Evolutionary conservation across 306 rosid species (phyloP).

Genomic region (Cercis canadensis): DNA sequence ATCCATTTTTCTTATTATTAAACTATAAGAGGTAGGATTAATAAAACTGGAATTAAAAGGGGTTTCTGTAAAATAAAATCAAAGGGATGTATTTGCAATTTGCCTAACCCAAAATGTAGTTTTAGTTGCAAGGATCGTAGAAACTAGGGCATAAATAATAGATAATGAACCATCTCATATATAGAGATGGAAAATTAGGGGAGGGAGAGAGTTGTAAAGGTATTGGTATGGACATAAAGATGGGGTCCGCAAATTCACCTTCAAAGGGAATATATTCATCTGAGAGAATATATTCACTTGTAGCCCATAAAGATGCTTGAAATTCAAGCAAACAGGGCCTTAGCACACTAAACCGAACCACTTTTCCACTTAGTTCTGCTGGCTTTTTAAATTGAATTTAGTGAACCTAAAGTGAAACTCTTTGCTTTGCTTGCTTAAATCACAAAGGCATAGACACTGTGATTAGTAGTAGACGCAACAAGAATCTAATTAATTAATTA

Average conservation of each 20-base stretch:
- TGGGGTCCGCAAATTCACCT: conserved; percentile 72
- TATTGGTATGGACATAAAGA: conserved; percentile 48
- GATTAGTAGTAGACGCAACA: conserved; percentile 28
- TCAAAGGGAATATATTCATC: conserved; percentile 83
- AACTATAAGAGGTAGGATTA: too few relatives aligned
- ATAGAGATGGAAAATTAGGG: background rate
- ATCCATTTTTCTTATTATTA: too few relatives aligned
- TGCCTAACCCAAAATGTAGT: too few relatives aligned
- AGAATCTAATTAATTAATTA: conserved; percentile 45
- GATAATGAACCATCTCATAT: too few relatives aligned
- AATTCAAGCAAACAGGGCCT: conserved; percentile 91
- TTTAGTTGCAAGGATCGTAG: too few relatives aligned
- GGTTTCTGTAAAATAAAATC: too few relatives aligned
- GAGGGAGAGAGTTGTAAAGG: conserved; percentile 49
- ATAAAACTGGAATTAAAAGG: too few relatives aligned
- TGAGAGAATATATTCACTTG: conserved; percentile 72
- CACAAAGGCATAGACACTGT: conserved; percentile 46
- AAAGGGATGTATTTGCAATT: too few relatives aligned
- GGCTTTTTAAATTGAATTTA: conserved; percentile 43
- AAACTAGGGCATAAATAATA: too few relatives aligned
- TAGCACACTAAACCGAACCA: conserved; percentile 67
- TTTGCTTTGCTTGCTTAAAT: conserved; percentile 66
- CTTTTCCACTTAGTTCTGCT: conserved; percentile 56
- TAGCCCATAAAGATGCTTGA: conserved; percentile 89
- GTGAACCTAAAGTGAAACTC: conserved; percentile 61